Base-by-base conservation (phyloP, 306 rosid genomes). In the Castanea sativa region DNA sequence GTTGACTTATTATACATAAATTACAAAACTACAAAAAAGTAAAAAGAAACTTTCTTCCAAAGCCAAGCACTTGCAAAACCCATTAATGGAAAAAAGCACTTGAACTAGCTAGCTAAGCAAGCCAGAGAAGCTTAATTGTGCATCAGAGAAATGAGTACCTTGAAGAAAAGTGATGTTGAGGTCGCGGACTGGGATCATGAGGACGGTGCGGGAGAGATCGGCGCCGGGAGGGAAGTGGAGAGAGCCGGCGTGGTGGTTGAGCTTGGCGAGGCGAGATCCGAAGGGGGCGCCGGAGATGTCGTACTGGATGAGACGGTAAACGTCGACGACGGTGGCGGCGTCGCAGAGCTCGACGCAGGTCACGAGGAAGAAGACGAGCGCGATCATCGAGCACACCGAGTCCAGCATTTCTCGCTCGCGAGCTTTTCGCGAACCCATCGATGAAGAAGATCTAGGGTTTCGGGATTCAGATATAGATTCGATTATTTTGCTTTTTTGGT, bases 291-390 rank as follows among this genome's bases (percentile, higher is more conserved):
- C 97, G 5, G 97, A 88, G 81, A 95, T 90, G 74, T 95, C 99
- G 79, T 95, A 95, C 76, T 95, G 99, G 78, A 95, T 95, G 65
- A 95, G 88, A 1, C 98, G 94, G 83, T 93, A 96, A 45, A 96
- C 98, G 32, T 96, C 99, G 71, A 96, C 99, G 55, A 91, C 98
- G 12, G 98, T 88, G 82, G 98, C 99, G 77, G 91, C 98, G 88
- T 93, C 97, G 59, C 99, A 90, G 78, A 96, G 90, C 87, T 93
- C 99, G 53, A 89, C 96, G 83, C 96, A 93, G 45, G 97, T 94
- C 29, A 96, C 84, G 57, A 96, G 88, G 45, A 96, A 71, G 88
- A 91, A 84, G 51, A 91, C 83, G 16, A 93, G 88, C 5, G 97
- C 98, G 77, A 96, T 79, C 69, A 91, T 89, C 0, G 99, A 91